Percentiles rank a stretch among this genome's conserved stretches.
phyloP scores from a whole-genome alignment of 164 flowering plant species.

The Chloranthus sessilifolius region DNA sequence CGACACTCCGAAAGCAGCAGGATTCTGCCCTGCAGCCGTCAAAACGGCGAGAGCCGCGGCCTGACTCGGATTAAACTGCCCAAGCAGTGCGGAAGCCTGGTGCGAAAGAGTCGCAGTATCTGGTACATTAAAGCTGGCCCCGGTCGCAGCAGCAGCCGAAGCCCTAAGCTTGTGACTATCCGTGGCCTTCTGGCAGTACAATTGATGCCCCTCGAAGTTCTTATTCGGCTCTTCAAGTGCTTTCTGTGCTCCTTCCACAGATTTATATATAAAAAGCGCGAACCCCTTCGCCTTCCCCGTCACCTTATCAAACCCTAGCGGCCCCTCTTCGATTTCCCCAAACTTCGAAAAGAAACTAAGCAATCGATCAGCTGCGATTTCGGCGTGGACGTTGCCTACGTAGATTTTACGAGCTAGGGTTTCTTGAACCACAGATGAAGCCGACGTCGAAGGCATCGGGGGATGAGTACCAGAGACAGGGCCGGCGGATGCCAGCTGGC shows the following conservation, averaged over 20 bases:
- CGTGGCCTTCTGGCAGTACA: conserved; percentile 32
- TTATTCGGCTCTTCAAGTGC: conserved; percentile 34
- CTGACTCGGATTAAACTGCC: conserved; percentile 16
- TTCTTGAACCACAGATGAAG: conserved; percentile 19
- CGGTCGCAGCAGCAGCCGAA: not conserved
- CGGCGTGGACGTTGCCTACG: conserved; percentile 28
- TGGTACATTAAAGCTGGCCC: conserved; percentile 3
- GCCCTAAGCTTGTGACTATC: conserved; percentile 21
- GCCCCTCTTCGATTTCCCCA: conserved; percentile 41
- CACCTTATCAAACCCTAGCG: conserved; percentile 32
- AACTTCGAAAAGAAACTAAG: conserved; percentile 24
- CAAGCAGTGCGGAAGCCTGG: conserved; percentile 17
- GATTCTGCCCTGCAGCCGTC: conserved; percentile 33
- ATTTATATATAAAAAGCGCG: conserved; percentile 30
- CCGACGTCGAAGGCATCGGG: not conserved
- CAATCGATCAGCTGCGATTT: conserved; percentile 18
- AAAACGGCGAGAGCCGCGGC: conserved; percentile 27
- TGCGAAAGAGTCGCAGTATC: conserved; percentile 16
- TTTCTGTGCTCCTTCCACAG: conserved; percentile 28
- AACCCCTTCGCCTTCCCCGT: conserved; percentile 37
- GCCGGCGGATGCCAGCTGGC: conserved; percentile 29
- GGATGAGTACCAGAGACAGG: not conserved
- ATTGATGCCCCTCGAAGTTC: conserved; percentile 28
- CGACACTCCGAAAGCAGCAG: conserved; percentile 27
- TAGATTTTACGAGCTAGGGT: conserved; percentile 27